These are phyloP conservation scores for Hyaloscypha variabilis DNA, from an alignment of 495 filamentous ascomycete species.

Conservation along the genomic window DNA sequence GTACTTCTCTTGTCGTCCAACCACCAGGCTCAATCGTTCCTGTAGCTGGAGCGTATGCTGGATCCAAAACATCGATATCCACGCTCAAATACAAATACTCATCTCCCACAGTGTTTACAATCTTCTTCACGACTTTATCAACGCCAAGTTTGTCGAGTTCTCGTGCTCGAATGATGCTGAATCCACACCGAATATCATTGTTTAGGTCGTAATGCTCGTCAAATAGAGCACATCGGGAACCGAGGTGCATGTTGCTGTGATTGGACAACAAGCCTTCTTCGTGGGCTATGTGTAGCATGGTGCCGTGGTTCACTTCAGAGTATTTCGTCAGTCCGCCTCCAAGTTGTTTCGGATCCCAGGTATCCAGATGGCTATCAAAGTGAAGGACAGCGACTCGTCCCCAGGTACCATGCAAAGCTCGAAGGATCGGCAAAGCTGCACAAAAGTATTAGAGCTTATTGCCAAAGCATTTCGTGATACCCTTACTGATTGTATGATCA, in stretches of 20 bases:
- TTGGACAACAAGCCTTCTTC: constrained; percentile 72
- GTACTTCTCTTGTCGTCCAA: constrained; percentile 79
- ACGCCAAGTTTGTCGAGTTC: constrained; percentile 79
- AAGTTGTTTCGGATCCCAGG: constrained; percentile 46
- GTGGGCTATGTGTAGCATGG: constrained; percentile 55
- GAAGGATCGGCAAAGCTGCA: constrained; percentile 47
- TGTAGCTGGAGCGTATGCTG: constrained; percentile 66
- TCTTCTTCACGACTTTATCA: constrained; percentile 73
- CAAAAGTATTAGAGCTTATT: background rate
- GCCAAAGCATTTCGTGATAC: background rate
- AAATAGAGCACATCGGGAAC: constrained; percentile 77
- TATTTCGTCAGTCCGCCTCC: constrained; percentile 29
- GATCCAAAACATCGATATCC: constrained; percentile 88
- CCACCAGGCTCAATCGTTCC: constrained; percentile 88
- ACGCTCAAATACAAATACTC: constrained; percentile 83
- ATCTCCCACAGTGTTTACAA: constrained; percentile 72
- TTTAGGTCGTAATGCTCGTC: constrained; percentile 70
- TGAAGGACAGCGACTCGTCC: constrained; percentile 65
- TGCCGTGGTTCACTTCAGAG: constrained; percentile 83
- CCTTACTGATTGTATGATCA: constrained; percentile 49
- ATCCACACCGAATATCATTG: constrained; percentile 84
- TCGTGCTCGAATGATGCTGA: constrained; percentile 77
- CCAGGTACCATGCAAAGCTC: constrained; percentile 36
- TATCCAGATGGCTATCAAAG: constrained; percentile 64
- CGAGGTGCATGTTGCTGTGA: constrained; percentile 83